These are phyloP conservation scores for Kalaharituber pfeilii DNA, from an alignment of 2,329 filamentous ascomycete genomes.

Conservation along the genomic window DNA sequence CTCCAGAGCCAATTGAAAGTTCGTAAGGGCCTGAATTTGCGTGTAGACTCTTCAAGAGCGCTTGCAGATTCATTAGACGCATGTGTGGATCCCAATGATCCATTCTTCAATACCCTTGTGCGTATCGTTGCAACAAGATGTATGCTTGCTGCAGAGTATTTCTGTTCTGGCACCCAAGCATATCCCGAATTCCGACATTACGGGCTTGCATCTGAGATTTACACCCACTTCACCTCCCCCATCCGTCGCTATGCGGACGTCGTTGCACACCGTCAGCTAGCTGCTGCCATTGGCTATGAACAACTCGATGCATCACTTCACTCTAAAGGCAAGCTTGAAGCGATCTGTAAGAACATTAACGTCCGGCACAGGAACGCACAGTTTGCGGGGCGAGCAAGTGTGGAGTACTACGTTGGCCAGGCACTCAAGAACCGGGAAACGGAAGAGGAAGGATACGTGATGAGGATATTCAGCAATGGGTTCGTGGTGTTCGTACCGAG, in stretches of 20 bases:
- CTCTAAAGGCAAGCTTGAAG: constrained; percentile 68
- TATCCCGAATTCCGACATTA: constrained; percentile 34
- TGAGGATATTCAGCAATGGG: constrained; percentile 80
- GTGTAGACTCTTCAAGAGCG: constrained; percentile 74
- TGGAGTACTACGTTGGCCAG: constrained; percentile 77
- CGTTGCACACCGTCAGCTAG: constrained; percentile 81
- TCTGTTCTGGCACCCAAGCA: constrained; percentile 87
- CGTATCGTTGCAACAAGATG: constrained; percentile 94
- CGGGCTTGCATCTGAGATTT: constrained; percentile 87
- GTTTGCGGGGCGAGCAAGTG: constrained; percentile 81
- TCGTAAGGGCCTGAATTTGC: constrained; percentile 67
- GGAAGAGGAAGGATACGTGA: constrained; percentile 85
- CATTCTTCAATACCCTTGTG: constrained; percentile 96
- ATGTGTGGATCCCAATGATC: constrained; percentile 62
- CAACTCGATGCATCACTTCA: constrained; percentile 63
- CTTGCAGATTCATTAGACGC: constrained; percentile 79
- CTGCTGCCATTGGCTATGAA: constrained; percentile 88
- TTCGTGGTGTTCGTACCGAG: constrained; percentile 91
- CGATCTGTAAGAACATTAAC: constrained; percentile 97
- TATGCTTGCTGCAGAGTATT: constrained; percentile 99
- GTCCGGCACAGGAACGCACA: constrained; percentile 93
- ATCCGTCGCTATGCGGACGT: constrained; percentile 97
- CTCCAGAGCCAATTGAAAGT: constrained; percentile 77
- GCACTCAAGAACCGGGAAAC: constrained; percentile 61
- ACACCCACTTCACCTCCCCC: constrained; percentile 95